Percentiles rank a stretch among this genome's conserved stretches.
Conservation (phyloP, 306 rosid genomes). For the Vicia faba region DNA sequence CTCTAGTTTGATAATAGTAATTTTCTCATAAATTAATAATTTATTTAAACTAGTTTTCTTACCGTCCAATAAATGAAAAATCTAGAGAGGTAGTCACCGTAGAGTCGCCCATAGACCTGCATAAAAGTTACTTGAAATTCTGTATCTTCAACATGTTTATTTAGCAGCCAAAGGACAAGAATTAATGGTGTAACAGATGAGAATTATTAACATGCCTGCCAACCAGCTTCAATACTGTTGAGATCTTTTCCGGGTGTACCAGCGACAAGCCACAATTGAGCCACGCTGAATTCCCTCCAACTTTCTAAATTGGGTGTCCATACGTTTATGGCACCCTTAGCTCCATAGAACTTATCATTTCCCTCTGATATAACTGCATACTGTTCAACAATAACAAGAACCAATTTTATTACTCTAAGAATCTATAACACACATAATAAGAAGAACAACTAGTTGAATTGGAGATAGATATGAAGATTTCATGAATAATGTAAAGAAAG, state of each 20-base stretch:
- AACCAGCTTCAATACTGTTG: neutral
- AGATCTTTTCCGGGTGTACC: neutral
- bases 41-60: neutral
- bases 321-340: neutral
- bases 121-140: neutral
- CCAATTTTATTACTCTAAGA: too few relatives aligned
- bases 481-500: neutral
- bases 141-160: neutral
- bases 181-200: too few relatives aligned
- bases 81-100: neutral
- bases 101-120: neutral
- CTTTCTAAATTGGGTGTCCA: neutral
- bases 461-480: too few relatives aligned
- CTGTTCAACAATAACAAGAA: too few relatives aligned
- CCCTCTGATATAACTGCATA: too few relatives aligned
- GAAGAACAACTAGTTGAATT: too few relatives aligned
- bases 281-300: neutral
- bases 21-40: neutral
- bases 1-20: too few relatives aligned
- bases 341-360: neutral
- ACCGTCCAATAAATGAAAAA: neutral
- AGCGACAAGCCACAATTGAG: neutral
- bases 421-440: too few relatives aligned
- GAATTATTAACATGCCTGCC: neutral
- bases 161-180: too few relatives aligned